These are phyloP conservation scores for Populus hybrid DNA, from an alignment of 441 rosid species.

Conservation along the genomic window DNA sequence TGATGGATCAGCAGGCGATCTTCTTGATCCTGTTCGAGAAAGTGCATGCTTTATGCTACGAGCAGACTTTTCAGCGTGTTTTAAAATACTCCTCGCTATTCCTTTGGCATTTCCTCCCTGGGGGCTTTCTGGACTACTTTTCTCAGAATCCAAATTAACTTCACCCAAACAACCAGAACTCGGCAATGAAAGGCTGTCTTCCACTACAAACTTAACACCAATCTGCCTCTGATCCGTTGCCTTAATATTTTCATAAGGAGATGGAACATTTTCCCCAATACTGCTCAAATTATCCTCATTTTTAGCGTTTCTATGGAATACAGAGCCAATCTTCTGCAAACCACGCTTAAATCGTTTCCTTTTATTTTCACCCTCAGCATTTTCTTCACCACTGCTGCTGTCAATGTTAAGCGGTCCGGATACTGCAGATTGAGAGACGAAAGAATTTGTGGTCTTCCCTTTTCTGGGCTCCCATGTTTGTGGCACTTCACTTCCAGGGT, in stretches of 20 bases:
- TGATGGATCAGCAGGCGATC: conserved; percentile 21
- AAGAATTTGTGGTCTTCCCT: conserved; percentile 44
- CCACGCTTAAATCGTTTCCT: conserved; percentile 39
- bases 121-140: conserved; percentile 41
- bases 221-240: conserved; percentile 40
- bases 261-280: conserved; percentile 34
- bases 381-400: conserved; percentile 50
- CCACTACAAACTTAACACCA: conserved; percentile 47
- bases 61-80: conserved; percentile 70
- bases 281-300: conserved; percentile 39
- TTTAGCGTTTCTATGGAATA: conserved; percentile 52
- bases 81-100: conserved; percentile 59
- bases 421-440: conserved; percentile 25
- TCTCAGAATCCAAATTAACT: conserved; percentile 36
- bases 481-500: conserved; percentile 73
- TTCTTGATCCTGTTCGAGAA: conserved; percentile 63
- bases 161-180: conserved; percentile 33
- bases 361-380: conserved; percentile 34
- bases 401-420: conserved; percentile 45
- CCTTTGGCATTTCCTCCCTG: conserved; percentile 48
- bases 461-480: conserved; percentile 87
- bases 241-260: conserved; percentile 56
- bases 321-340: conserved; percentile 46
- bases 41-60: conserved; percentile 50
- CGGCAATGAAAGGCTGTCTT: conserved; percentile 37